Evolutionary conservation across 2,329 filamentous ascomycete genomes (phyloP).

Genomic region (Beauveria brongniartii): DNA sequence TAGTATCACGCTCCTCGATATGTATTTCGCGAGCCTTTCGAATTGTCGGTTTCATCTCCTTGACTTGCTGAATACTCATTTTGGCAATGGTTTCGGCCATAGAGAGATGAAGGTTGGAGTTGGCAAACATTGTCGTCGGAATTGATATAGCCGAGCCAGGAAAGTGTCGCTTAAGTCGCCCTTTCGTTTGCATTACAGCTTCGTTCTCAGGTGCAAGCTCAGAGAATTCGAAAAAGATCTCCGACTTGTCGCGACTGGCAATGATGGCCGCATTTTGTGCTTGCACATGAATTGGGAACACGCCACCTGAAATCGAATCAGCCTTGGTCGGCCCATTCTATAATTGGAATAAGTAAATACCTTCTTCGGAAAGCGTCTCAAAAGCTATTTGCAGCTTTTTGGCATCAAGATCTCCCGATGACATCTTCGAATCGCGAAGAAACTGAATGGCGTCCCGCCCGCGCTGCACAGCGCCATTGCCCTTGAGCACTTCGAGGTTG

Average conservation of each 20-base stretch:
- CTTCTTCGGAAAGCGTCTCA: not conserved
- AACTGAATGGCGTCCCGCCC: not conserved
- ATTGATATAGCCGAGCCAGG: not conserved
- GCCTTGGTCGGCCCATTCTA: not conserved
- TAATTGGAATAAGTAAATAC: not conserved
- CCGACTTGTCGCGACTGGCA: not conserved
- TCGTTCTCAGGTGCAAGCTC: not conserved
- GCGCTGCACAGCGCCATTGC: not conserved
- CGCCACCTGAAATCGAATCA: not conserved
- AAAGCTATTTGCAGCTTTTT: not conserved
- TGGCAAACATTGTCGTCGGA: not conserved
- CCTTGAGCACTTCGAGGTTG: not conserved
- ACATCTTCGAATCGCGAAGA: not conserved
- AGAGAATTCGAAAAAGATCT: not conserved
- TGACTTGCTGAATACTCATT: not conserved
- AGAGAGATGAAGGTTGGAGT: not conserved
- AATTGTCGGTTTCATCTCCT: not conserved
- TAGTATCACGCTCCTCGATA: conserved; percentile 1
- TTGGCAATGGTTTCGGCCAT: not conserved
- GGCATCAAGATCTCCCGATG: not conserved
- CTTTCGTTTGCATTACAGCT: not conserved
- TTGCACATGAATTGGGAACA: not conserved
- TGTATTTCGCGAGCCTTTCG: not conserved
- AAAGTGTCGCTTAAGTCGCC: not conserved
- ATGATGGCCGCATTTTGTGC: conserved; percentile 1